phyloP scores from a whole-genome alignment of 805 yeast genomes.

The Lachancea sp. region DNA sequence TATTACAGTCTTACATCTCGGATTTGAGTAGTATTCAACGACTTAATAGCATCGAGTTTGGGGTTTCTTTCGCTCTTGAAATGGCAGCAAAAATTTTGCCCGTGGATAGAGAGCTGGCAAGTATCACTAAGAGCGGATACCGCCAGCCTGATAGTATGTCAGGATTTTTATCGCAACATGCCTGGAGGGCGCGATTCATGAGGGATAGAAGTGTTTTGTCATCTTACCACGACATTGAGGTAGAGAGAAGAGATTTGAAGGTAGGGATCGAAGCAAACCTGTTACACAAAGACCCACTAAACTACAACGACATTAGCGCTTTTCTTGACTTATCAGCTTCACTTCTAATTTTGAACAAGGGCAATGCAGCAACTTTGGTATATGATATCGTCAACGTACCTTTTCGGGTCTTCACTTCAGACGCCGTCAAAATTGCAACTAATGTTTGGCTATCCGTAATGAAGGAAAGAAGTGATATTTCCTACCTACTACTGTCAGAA shows the following conservation, averaged over 20 bases:
- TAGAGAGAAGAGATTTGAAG: conserved; percentile 17
- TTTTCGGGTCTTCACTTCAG: conserved; percentile 55
- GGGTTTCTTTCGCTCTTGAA: conserved; percentile 85
- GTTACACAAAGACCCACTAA: conserved; percentile 16
- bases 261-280: conserved; percentile 20
- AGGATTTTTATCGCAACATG: conserved; percentile 67
- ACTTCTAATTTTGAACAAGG: conserved; percentile 35
- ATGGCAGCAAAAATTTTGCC: conserved; percentile 73
- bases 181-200: conserved; percentile 52
- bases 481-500: conserved; percentile 59
- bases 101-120: conserved; percentile 58
- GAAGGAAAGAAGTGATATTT: conserved; percentile 54
- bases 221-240: conserved; percentile 25
- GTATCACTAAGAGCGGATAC: conserved; percentile 34
- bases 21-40: conserved; percentile 34
- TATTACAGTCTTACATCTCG: conserved; percentile 72
- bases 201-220: conserved; percentile 30
- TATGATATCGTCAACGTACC: conserved; percentile 59
- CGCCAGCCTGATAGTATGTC: conserved; percentile 54
- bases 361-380: conserved; percentile 36
- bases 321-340: conserved; percentile 42
- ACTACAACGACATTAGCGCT: conserved; percentile 34
- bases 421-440: conserved; percentile 56
- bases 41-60: conserved; percentile 53
- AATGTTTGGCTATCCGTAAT: conserved; percentile 77